Conservation (phyloP, 2,329 filamentous ascomycete species). For the Aspergillus phoenicis region DNA sequence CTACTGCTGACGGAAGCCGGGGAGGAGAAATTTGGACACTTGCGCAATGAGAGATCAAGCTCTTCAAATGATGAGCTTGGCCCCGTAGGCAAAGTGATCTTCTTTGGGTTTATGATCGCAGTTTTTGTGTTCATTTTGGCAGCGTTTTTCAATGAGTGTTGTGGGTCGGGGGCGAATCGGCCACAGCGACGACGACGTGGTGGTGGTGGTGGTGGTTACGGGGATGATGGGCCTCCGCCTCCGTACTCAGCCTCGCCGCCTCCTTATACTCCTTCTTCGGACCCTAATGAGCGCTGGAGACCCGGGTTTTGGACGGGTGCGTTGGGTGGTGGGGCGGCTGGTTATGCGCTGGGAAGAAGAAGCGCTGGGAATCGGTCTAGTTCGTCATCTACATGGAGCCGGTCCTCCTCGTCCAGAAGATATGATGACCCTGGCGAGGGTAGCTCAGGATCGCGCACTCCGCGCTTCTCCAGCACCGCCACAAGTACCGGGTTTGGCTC, state of each 20-base stretch:
- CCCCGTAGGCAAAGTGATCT: conserved; percentile 31
- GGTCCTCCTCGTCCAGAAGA: conserved; percentile 19
- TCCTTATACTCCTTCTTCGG: conserved; percentile 40
- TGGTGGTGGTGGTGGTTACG: conserved; percentile 35
- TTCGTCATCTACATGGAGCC: conserved; percentile 22
- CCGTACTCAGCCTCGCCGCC: conserved; percentile 42
- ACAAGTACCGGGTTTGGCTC: conserved; percentile 51
- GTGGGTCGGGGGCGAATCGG: conserved; percentile 27
- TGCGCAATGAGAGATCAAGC: neutral
- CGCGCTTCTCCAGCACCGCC: conserved; percentile 36
- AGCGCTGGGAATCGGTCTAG: conserved; percentile 11
- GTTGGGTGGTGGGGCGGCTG: conserved; percentile 44
- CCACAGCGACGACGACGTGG: conserved; percentile 22
- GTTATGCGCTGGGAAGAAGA: conserved; percentile 45
- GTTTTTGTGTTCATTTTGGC: conserved; percentile 32
- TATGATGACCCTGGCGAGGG: conserved; percentile 35
- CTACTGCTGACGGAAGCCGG: conserved; percentile 76
- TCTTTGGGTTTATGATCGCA: conserved; percentile 37
- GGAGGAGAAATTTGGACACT: conserved; percentile 65
- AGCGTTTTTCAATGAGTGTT: conserved; percentile 27
- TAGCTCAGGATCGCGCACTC: conserved; percentile 34
- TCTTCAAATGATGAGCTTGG: conserved; percentile 3
- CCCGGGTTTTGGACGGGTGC: conserved; percentile 54
- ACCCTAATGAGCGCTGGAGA: conserved; percentile 39
- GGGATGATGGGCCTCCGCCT: conserved; percentile 14